Evolutionary conservation across 208 protist genomes (phyloP).

Genomic region (Leishmania tropica): DNA sequence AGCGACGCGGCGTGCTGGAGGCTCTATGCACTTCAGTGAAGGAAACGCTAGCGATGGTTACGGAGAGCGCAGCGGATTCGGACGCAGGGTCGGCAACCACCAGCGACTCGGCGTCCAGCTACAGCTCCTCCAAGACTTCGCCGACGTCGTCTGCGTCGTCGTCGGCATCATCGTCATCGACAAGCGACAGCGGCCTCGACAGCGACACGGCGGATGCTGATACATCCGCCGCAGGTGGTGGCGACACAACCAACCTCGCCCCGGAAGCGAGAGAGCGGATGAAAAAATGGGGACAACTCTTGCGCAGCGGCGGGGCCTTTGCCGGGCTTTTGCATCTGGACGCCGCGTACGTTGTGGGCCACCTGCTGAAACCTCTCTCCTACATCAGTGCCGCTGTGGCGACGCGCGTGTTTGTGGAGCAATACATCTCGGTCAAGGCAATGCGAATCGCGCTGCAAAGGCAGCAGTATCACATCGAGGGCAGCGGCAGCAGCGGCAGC

Average conservation of each 20-base stretch:
- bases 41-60: conserved; percentile 34
- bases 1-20: conserved; percentile 36
- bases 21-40: conserved; percentile 42
- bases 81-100: background rate
- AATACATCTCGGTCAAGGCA: conserved; percentile 78
- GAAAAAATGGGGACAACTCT: conserved; percentile 41
- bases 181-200: background rate
- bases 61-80: background rate
- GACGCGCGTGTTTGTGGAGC: conserved; percentile 66
- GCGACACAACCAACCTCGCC: conserved; percentile 27
- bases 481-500: background rate
- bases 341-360: conserved; percentile 24
- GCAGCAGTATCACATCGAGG: conserved; percentile 5
- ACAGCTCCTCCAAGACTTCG: background rate
- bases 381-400: conserved; percentile 53
- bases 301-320: conserved; percentile 34
- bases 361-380: conserved; percentile 35
- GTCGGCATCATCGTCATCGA: background rate
- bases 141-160: background rate
- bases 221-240: background rate
- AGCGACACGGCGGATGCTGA: conserved; percentile 1
- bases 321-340: conserved; percentile 37
- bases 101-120: background rate
- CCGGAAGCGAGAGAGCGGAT: conserved; percentile 35
- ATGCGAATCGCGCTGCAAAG: conserved; percentile 57